phyloP scores from a whole-genome alignment of 495 filamentous ascomycete species.

The Penicillium waksmanii region DNA sequence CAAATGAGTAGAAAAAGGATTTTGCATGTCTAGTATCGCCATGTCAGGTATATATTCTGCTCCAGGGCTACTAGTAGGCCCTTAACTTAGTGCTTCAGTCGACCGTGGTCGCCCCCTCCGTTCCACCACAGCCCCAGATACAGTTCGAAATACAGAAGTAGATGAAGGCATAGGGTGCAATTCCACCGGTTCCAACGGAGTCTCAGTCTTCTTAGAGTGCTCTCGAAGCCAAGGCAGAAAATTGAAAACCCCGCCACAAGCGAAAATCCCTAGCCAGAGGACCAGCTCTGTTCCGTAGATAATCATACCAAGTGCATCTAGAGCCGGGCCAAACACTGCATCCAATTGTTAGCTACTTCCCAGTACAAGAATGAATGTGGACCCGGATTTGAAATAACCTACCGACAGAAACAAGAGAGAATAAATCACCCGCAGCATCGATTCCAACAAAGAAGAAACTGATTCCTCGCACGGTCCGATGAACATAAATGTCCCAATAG shows the following conservation, averaged over 20 bases:
- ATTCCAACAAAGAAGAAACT: constrained; percentile 68
- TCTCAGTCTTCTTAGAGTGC: constrained; percentile 20
- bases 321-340: constrained; percentile 54
- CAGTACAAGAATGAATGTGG: background rate
- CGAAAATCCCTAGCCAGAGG: constrained; percentile 66
- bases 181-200: constrained; percentile 29
- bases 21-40: no score
- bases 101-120: no score
- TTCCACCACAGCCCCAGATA: constrained; percentile 36
- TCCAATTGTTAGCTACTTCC: background rate
- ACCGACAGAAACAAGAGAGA: constrained; percentile 61
- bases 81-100: no score
- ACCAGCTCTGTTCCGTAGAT: constrained; percentile 64
- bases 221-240: constrained; percentile 54
- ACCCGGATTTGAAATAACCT: background rate
- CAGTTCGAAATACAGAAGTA: constrained; percentile 59
- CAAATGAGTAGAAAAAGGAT: no score
- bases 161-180: constrained; percentile 58
- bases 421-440: constrained; percentile 65
- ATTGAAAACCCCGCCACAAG: constrained; percentile 62
- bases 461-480: constrained; percentile 65
- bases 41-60: background rate
- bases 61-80: background rate
- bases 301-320: constrained; percentile 61
- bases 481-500: constrained; percentile 62